A percentile compares a stretch with the other conserved stretches of the same genome.
Conservation (phyloP, 1,139 yeast species). For the Starmera stellimalicola region DNA sequence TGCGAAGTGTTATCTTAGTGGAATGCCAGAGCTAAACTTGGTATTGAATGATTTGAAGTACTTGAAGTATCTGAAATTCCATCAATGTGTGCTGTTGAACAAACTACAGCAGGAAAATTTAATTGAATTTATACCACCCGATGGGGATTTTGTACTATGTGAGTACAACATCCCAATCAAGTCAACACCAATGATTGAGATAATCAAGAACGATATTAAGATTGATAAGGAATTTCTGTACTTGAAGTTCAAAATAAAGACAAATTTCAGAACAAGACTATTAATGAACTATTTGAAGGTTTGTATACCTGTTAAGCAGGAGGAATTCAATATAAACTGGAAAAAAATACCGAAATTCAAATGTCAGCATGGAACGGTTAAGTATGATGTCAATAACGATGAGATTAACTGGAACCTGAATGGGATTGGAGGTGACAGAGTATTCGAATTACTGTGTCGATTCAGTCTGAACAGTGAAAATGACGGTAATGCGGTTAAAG, state of each 20-base stretch:
- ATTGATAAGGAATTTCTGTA: constrained; percentile 33
- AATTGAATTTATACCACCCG: constrained; percentile 71
- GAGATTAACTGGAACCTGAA: constrained; percentile 55
- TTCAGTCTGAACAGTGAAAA: constrained; percentile 47
- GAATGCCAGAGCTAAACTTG: constrained; percentile 65
- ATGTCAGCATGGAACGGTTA: constrained; percentile 56
- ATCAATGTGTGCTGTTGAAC: constrained; percentile 68
- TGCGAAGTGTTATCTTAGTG: constrained; percentile 61
- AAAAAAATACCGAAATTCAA: constrained; percentile 49
- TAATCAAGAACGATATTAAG: constrained; percentile 27
- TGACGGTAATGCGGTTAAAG: constrained; percentile 38
- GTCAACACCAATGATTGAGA: constrained; percentile 17
- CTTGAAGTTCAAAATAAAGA: constrained; percentile 33
- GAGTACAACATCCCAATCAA: constrained; percentile 28
- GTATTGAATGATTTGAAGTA: constrained; percentile 41
- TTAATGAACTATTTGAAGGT: constrained; percentile 50
- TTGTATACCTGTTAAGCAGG: constrained; percentile 39
- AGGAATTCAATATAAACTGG: constrained; percentile 31
- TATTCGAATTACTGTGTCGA: constrained; percentile 53
- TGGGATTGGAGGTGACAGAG: constrained; percentile 43
- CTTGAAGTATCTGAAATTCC: constrained; percentile 49
- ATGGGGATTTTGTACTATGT: constrained; percentile 60
- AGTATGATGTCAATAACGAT: constrained; percentile 56
- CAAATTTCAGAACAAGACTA: constrained; percentile 59
- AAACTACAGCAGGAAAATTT: constrained; percentile 44